Evolutionary conservation across 2,329 filamentous ascomycete genomes (phyloP).

Genomic region (Amphichorda felina): DNA sequence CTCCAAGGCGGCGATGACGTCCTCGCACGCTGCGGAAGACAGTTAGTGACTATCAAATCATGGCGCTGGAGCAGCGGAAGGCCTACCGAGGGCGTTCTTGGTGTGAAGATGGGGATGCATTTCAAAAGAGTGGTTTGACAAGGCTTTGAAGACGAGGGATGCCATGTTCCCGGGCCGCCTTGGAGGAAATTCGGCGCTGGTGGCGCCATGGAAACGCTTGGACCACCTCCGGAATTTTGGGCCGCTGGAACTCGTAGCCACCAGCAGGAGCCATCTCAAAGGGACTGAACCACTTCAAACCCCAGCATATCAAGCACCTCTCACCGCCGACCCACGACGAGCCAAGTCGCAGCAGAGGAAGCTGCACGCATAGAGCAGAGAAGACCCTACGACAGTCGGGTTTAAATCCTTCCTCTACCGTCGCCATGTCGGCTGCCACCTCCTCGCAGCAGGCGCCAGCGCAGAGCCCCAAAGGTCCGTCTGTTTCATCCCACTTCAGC

Average conservation of each 20-base stretch:
- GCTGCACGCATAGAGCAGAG: no score
- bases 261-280: background rate
- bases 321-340: no score
- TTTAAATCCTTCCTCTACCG: no score
- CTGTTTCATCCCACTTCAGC: background rate
- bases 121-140: slow-evolving; percentile 4
- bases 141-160: no score
- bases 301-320: background rate
- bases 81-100: slow-evolving; percentile 73
- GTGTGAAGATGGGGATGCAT: slow-evolving; percentile 99
- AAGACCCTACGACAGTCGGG: no score
- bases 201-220: slow-evolving; percentile 12
- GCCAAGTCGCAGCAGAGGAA: no score
- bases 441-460: slow-evolving; percentile 34
- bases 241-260: background rate
- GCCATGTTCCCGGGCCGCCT: no score
- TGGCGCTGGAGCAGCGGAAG: background rate
- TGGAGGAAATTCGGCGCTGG: background rate
- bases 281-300: background rate
- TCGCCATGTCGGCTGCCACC: slow-evolving; percentile 2
- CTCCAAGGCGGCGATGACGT: slow-evolving; percentile 86
- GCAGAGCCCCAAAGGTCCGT: slow-evolving; percentile 56
- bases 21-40: slow-evolving; percentile 68
- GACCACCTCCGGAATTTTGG: slow-evolving; percentile 12
- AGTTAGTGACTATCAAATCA: slow-evolving; percentile 10